Evolutionary conservation across 345 rosid species (phyloP).

Genomic region (Eucalyptus curtisii): DNA sequence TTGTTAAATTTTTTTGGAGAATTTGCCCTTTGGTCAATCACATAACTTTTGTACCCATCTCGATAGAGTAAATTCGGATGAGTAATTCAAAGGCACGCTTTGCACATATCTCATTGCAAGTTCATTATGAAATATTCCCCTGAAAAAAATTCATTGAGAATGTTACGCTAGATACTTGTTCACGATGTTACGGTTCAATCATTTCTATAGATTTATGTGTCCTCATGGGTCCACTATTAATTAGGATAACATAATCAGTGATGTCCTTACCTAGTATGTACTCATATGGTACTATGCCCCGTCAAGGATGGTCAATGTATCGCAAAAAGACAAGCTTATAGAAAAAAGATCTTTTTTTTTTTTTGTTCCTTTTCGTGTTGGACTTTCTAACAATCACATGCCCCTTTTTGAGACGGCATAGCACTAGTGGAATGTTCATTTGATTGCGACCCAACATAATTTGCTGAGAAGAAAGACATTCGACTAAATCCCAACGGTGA

Average conservation of each 20-base stretch:
- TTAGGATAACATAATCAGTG: not conserved
- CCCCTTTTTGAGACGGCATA: not conserved
- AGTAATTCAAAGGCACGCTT: not conserved
- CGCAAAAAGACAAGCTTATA: not conserved
- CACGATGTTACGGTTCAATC: rapidly evolving
- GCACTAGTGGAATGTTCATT: not conserved
- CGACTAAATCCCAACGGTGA: not conserved
- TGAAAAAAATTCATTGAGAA: too few species aligned
- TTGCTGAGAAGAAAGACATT: not conserved
- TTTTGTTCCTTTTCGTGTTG: not conserved
- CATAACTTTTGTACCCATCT: too few species aligned
- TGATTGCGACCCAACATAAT: not conserved
- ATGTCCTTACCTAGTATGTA: not conserved
- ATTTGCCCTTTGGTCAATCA: not conserved
- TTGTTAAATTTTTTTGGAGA: not conserved
- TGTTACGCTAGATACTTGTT: too few species aligned
- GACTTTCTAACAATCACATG: not conserved
- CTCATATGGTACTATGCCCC: not conserved
- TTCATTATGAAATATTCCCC: too few species aligned
- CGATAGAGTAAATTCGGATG: not conserved
- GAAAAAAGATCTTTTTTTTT: too few species aligned
- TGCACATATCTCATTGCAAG: not conserved
- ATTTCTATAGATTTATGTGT: not conserved
- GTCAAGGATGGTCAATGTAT: not conserved
- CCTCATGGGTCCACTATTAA: not conserved